A percentile compares a stretch with the other conserved stretches of the same genome.
Conservation (phyloP, 2,329 filamentous ascomycete genomes). For the Taxawa tesnikishii region DNA sequence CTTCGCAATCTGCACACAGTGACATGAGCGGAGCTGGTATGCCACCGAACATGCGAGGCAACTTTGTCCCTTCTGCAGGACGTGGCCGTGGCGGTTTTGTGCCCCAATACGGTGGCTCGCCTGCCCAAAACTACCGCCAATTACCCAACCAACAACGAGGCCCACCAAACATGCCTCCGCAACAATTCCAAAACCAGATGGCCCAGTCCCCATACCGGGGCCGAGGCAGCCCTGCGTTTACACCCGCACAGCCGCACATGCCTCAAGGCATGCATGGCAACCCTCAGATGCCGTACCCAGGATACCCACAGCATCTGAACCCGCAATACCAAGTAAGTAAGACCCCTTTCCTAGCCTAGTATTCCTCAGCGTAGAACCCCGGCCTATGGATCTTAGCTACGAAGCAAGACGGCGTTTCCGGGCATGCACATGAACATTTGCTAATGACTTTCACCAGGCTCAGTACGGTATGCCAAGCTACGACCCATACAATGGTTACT, state of each 20-base stretch:
- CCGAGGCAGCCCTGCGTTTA: slow-evolving; percentile 48
- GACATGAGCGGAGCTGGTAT: slow-evolving; percentile 53
- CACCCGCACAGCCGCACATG: slow-evolving; percentile 54
- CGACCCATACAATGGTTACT: slow-evolving; percentile 33
- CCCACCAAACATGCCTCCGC: slow-evolving; percentile 38
- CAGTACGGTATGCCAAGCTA: slow-evolving; percentile 45
- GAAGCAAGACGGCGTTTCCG: too few relatives aligned
- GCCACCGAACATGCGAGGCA: slow-evolving; percentile 19
- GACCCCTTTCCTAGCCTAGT: slow-evolving; percentile 28
- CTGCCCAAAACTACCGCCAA: slow-evolving; percentile 39
- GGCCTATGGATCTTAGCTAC: too few relatives aligned
- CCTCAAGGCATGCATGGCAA: slow-evolving; percentile 35
- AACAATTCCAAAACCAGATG: slow-evolving; percentile 23
- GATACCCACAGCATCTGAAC: slow-evolving; percentile 45
- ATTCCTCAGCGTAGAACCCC: too few relatives aligned
- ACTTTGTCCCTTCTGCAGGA: slow-evolving; percentile 28
- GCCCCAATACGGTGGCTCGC: slow-evolving; percentile 43
- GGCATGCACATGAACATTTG: too few relatives aligned
- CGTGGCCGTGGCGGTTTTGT: slow-evolving; percentile 42
- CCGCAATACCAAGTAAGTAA: slow-evolving; percentile 51
- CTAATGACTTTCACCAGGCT: slow-evolving; percentile 36
- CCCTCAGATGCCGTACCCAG: slow-evolving; percentile 49
- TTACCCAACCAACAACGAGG: slow-evolving; percentile 38
- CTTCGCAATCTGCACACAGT: slow-evolving; percentile 68
- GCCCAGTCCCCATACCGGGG: slow-evolving; percentile 32